A percentile compares a stretch with the other conserved stretches of the same genome.
phyloP scores from a whole-genome alignment of 495 filamentous ascomycete species.

The Friedmanniomyces simplex region DNA sequence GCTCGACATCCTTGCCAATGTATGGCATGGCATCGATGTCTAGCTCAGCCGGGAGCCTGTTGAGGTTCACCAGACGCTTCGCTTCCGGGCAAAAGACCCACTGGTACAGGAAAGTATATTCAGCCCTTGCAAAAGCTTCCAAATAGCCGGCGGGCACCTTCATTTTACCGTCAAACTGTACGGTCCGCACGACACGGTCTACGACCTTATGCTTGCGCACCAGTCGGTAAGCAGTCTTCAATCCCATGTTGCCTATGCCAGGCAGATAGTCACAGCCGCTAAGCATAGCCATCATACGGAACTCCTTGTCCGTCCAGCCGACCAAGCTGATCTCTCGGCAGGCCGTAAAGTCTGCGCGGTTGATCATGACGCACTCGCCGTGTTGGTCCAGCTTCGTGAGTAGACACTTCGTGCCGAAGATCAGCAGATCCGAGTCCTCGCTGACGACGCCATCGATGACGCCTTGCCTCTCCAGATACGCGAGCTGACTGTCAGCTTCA shows the following conservation, averaged over 20 bases:
- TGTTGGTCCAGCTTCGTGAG: constrained; percentile 91
- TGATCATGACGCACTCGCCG: constrained; percentile 86
- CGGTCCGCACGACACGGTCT: constrained; percentile 67
- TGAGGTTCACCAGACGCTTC: constrained; percentile 61
- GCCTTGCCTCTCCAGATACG: constrained; percentile 79
- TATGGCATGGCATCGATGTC: constrained; percentile 59
- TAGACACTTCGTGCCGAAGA: constrained; percentile 83
- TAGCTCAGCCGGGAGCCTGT: constrained; percentile 47
- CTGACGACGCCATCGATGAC: constrained; percentile 80
- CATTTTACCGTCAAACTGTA: constrained; percentile 79
- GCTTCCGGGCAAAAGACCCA: constrained; percentile 79
- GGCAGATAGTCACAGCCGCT: constrained; percentile 96
- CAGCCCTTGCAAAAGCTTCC: constrained; percentile 67
- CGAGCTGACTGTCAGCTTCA: constrained; percentile 93
- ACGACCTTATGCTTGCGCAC: constrained; percentile 81
- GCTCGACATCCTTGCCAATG: constrained; percentile 63
- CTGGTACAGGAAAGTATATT: constrained; percentile 86
- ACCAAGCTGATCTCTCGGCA: constrained; percentile 80
- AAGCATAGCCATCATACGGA: constrained; percentile 89
- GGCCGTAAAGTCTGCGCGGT: constrained; percentile 72
- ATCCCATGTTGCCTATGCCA: constrained; percentile 70
- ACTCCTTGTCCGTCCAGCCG: constrained; percentile 85
- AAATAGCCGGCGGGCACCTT: constrained; percentile 70
- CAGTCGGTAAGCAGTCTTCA: constrained; percentile 87
- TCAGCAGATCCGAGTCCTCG: constrained; percentile 92